Evolutionary conservation across 306 rosid genomes (phyloP).

Genomic region (Coriaria nepalensis): DNA sequence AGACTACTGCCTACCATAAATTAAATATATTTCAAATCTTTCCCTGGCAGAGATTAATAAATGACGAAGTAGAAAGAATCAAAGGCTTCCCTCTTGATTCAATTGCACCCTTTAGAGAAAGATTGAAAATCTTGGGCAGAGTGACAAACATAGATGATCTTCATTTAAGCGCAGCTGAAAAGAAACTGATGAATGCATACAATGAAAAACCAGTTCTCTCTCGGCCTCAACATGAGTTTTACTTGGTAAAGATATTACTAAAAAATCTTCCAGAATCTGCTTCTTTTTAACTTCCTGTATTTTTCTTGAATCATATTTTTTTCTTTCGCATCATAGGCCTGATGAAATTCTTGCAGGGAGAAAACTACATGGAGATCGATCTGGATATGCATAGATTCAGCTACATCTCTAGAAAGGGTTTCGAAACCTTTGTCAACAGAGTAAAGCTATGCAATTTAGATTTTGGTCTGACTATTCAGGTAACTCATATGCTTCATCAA

Average conservation of each 20-base stretch:
- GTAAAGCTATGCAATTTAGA: constrained; percentile 57
- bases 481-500: constrained; percentile 13
- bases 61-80: constrained; percentile 95
- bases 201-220: constrained; percentile 96
- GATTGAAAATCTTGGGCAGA: constrained; percentile 78
- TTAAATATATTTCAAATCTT: background rate
- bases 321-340: background rate
- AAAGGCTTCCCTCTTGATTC: constrained; percentile 81
- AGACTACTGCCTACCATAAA: background rate
- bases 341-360: constrained; percentile 52
- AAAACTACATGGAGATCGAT: constrained; percentile 90
- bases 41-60: constrained; percentile 57
- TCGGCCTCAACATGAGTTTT: constrained; percentile 95
- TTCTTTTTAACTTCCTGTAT: too few relatives aligned
- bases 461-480: constrained; percentile 93
- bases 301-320: too few relatives aligned
- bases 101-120: constrained; percentile 80
- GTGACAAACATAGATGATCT: constrained; percentile 74
- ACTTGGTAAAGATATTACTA: constrained; percentile 33
- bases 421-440: constrained; percentile 72
- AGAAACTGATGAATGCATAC: constrained; percentile 82
- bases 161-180: constrained; percentile 59
- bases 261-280: background rate
- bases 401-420: constrained; percentile 85
- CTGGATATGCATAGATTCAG: constrained; percentile 87